Base-by-base conservation (phyloP, 371 early-diverging fungal species). In the Parasitella parasitica region DNA sequence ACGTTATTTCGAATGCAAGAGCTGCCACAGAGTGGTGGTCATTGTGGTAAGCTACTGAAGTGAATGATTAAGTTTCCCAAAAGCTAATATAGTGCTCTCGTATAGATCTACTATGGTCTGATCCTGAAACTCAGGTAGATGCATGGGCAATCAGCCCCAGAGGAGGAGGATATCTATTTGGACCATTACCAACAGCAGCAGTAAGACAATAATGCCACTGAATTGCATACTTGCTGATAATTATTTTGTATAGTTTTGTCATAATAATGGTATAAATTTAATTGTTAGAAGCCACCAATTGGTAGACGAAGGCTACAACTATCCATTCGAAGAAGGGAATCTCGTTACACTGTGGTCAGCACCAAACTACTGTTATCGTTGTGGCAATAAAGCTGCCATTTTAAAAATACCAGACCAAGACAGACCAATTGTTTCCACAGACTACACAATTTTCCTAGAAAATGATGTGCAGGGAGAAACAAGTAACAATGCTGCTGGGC, bases 301-400 rank as follows among this genome's bases (percentile, higher is more conserved):
- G 35, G 97, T 96, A 22, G 73, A 98, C 91, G 98, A 98, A 97
- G 86, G 95, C 4, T 99, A 92, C 86, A 96, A 97, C 71, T 97
- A 94, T 77, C 96, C 95, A 87, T 98, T 98, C 78, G 91, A 93
- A 16, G 94, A 96, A 58, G 90, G 94, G 61, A 90, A 92, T 57
- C 85, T 99, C 63, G 99, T 99, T n/a, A 99, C 99, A 4, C 93
- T 99, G 48, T 99, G 99, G 96, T 96, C 96, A 16, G 99, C 99
- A 30, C 99, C 99, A 20, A 99, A 97, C 79, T 99, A 99, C 77
- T 99, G 99, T 81, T 99, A 99, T 76, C 89, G 99, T 52, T 99
- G 99, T 70, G 99, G 97, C 12, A 99, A 99, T 78, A 94, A 98
- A 39, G 99, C 99, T 15, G 90, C 95, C 20, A 94, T 99, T 63